These are phyloP conservation scores for Calonectria naviculata DNA, from an alignment of 2,329 filamentous ascomycete genomes.

Conservation along the genomic window DNA sequence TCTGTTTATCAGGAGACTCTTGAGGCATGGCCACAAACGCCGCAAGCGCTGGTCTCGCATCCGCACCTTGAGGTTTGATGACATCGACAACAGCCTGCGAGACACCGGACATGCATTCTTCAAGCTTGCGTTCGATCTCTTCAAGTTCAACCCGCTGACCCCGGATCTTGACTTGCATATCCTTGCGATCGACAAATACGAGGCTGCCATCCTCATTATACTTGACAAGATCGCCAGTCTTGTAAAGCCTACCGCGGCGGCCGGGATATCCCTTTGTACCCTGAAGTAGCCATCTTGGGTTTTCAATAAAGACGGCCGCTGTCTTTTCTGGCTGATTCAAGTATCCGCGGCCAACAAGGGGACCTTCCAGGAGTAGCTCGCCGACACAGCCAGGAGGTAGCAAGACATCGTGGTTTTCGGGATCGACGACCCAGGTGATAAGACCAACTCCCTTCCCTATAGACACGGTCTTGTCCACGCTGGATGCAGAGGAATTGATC, in stretches of 20 bases:
- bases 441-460: conserved; percentile 9
- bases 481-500: neutral
- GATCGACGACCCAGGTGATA: conserved; percentile 18
- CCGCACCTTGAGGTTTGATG: neutral
- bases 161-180: conserved; percentile 67
- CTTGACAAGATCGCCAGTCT: conserved; percentile 58
- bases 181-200: conserved; percentile 61
- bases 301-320: neutral
- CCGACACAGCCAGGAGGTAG: conserved; percentile 8
- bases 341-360: neutral
- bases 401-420: conserved; percentile 1
- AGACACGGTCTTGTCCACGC: neutral
- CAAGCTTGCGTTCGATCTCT: conserved; percentile 37
- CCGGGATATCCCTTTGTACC: neutral
- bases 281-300: neutral
- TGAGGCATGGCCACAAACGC: neutral
- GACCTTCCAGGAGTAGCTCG: conserved; percentile 19
- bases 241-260: conserved; percentile 47
- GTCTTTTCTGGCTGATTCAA: neutral
- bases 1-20: neutral
- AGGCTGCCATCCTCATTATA: conserved; percentile 54
- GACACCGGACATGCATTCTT: neutral
- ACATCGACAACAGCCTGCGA: conserved; percentile 14
- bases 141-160: conserved; percentile 66
- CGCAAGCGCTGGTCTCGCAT: neutral